Evolutionary conservation across 352 stramenopile genomes (phyloP), one percentile per base, ranked within the genome.

Genomic region (Pythium oligandrum): DNA sequence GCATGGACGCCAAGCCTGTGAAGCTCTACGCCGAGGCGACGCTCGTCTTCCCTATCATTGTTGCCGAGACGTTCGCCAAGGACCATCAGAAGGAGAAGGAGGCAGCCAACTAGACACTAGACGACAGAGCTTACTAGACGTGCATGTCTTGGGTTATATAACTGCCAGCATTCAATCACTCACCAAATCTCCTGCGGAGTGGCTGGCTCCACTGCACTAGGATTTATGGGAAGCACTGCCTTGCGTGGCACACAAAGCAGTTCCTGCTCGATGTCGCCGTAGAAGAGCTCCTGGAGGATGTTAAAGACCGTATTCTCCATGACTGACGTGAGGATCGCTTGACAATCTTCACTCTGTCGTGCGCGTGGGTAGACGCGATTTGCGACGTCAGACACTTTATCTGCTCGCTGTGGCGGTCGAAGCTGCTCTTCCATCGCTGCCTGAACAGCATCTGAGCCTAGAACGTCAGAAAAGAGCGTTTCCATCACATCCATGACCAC

Each of bases 1-100:
- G 84, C 9, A 77, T 98, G 10, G 91, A 86, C 56, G 94, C 95
- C 2, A 86, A 92, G 49, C 96, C 97, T 2, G 96, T 99, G 38
- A 99, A 99, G 78, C 57, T 98, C 10, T 98, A 97, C 61, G 84
- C 90, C 4, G 98, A 99, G 61, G 97, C 97, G 3, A 98, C 96
- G 26, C 75, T 99, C 33, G 97, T 98, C 17, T 99, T 99, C 71
- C 97, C 97, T 17, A 78, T 99, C 26, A 97, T 99, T 57, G 96
- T 99, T 2, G 93, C 93, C 30, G 91, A 99, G 74, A 99, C 98
- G 1, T 99, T 99, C 71, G 97, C 97, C 4, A 99, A 99, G 72
- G 88, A 98, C 40, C 79, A 89, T 40, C 70, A 93, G 45, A 49
- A 60, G n/a, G 56, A 83, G 50, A 72, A 85, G 54, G 57, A 75